Evolutionary conservation across 495 filamentous ascomycete genomes (phyloP), one percentile per base, ranked within the genome.

Genomic region (Choiromyces venosus): DNA sequence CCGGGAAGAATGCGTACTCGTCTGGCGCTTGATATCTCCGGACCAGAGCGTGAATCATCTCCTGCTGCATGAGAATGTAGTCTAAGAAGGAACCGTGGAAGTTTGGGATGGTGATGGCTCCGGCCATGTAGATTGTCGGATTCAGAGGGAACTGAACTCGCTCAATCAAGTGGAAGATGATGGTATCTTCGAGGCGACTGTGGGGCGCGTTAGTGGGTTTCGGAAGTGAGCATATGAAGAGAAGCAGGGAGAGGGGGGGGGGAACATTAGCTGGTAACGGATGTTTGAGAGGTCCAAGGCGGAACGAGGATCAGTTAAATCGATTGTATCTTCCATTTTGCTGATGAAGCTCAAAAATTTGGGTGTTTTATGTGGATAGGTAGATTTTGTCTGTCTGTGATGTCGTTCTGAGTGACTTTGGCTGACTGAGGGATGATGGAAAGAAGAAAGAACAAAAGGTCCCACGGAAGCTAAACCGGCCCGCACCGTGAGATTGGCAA

Each of bases 161-260:
- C 82, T 99, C 96, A 81, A 99, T 99, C 35, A 98, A 85, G 84
- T 98, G 93, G 85, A 97, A 99, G 79, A 92, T 97, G 81, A 99
- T 98, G 72, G 96, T 98, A 82, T 99, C 96, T 85, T 99, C 95
- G 29, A 97, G 87, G 52, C 95, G 95, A 76, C 94, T 97, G 52
- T 52, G 46, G 29, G 64, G n/a, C 61, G 40, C 42, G 16, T 35
- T 52, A 44, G 35, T 29, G 65, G 39, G 37, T 38, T n/a, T 29
- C 68, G 76, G 69, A 71, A 35, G 68, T 25, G 69, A 52, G 29
- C 18, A 16, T 1, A 18, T 9, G n/a, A 36, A 18, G 72, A 72
- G 66, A 74, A 67, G n/a, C 33, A 36, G 19, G 19, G 42, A 29
- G 65, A 46, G 9, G 46, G 29, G 69, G 37, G 66, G 61, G 72